phyloP scores from a whole-genome alignment of 2,329 filamentous ascomycete species.

The Anthostomella pinea region DNA sequence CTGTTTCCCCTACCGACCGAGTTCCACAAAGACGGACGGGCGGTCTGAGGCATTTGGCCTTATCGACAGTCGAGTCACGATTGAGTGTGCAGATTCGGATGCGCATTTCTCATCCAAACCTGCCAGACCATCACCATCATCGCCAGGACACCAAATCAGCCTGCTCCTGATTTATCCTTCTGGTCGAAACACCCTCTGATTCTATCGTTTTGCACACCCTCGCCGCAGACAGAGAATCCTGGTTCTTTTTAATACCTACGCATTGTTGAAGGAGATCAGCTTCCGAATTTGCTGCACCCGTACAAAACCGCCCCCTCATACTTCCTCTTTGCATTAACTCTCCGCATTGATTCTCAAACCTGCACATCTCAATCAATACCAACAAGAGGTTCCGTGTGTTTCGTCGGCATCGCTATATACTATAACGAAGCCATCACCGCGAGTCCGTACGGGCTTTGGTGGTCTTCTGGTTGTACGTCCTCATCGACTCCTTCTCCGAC shows the following conservation, averaged over 20 bases:
- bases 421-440: conserved; percentile 18
- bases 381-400: conserved; percentile 17
- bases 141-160: conserved; percentile 11
- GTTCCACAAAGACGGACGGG: conserved; percentile 12
- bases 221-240: conserved; percentile 13
- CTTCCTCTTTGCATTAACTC: conserved; percentile 20
- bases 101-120: conserved; percentile 18
- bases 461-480: conserved; percentile 5
- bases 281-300: conserved; percentile 13
- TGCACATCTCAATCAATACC: conserved; percentile 19
- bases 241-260: conserved; percentile 26
- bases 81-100: conserved; percentile 18
- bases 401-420: conserved; percentile 24
- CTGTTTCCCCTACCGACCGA: conserved; percentile 12
- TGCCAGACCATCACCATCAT: conserved; percentile 14
- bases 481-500: conserved; percentile 14
- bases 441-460: conserved; percentile 5
- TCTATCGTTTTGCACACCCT: conserved; percentile 7
- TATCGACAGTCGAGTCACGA: conserved; percentile 25
- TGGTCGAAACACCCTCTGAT: conserved; percentile 6
- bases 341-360: conserved; percentile 25
- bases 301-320: conserved; percentile 9
- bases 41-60: conserved; percentile 30
- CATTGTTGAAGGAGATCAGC: conserved; percentile 24
- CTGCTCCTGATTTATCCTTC: conserved; percentile 5